phyloP scores from a whole-genome alignment of 176 grass and related monocot species.

The Carex myosuroides region DNA sequence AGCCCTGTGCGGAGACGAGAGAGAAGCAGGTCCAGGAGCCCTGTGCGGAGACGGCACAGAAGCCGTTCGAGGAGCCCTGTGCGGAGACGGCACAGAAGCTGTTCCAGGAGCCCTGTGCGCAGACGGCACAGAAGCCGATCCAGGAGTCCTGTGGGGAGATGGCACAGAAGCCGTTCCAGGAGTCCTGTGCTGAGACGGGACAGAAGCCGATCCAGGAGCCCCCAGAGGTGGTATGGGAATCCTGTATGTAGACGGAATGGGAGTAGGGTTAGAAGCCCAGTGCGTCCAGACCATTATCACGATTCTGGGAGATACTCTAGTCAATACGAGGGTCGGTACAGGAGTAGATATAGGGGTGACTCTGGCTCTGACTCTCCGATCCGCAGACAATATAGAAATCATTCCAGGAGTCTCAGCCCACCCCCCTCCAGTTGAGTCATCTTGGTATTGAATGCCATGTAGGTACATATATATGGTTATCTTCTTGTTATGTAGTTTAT shows the following conservation, averaged over 20 bases:
- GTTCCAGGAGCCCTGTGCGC: not conserved
- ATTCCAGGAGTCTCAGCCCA: not conserved
- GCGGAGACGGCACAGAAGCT: not conserved
- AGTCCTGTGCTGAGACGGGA: not conserved
- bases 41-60: not conserved
- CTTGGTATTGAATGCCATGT: not conserved
- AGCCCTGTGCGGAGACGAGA: not conserved
- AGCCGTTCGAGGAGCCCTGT: not conserved
- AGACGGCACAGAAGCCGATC: not conserved
- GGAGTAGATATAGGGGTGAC: not conserved
- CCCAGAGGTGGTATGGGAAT: not conserved
- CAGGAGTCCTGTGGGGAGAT: not conserved
- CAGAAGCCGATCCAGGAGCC: not conserved
- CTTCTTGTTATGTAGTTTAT: not conserved
- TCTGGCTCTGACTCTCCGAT: not conserved
- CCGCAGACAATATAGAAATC: not conserved
- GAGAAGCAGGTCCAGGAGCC: not conserved
- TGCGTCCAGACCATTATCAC: not conserved
- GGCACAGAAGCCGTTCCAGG: not conserved
- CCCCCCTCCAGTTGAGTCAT: not conserved
- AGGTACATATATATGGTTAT: not conserved
- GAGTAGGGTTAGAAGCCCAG: not conserved
- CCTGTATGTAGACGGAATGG: not conserved
- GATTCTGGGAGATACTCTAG: not conserved
- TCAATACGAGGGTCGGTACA: not conserved